phyloP scores from a whole-genome alignment of 169 alveolate species.

The Amoebophrya sp. region DNA sequence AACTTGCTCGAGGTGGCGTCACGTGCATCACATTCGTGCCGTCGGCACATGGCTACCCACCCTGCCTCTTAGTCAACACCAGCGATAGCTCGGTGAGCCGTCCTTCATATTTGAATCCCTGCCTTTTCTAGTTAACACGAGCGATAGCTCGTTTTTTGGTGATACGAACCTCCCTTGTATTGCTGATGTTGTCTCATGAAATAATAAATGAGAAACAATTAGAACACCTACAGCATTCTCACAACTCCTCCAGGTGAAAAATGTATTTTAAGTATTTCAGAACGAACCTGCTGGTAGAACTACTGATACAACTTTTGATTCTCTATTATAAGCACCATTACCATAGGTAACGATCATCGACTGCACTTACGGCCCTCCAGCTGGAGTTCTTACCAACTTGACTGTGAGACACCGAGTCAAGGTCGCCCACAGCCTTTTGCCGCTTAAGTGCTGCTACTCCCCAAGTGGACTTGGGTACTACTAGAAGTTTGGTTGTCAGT shows the following conservation, averaged over 20 bases:
- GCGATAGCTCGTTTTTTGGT: no score
- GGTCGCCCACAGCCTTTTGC: slow-evolving; percentile 53
- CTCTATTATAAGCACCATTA: no score
- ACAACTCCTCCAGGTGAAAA: no score
- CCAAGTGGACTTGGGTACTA: slow-evolving; percentile 44
- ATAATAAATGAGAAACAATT: no score
- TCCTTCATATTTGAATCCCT: no score
- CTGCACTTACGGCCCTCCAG: slow-evolving; percentile 45
- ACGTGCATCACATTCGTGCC: slow-evolving; percentile 57
- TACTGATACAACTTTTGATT: no score
- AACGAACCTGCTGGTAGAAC: no score
- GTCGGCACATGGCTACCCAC: slow-evolving; percentile 44
- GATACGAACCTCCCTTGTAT: no score
- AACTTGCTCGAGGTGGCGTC: slow-evolving; percentile 40
- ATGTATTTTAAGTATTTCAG: no score
- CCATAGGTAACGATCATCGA: slow-evolving; percentile 43
- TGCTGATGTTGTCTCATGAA: no score
- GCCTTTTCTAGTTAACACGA: no score
- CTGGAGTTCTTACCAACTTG: slow-evolving; percentile 50
- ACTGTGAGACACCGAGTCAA: slow-evolving; percentile 44
- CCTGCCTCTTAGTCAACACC: slow-evolving; percentile 52
- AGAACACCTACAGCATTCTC: no score
- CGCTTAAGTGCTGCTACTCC: slow-evolving; percentile 50
- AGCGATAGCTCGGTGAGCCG: slow-evolving; percentile 50
- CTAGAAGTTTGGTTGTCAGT: background rate